phyloP scores from a whole-genome alignment of 2,329 filamentous ascomycete species.

The Whalleya microplaca region DNA sequence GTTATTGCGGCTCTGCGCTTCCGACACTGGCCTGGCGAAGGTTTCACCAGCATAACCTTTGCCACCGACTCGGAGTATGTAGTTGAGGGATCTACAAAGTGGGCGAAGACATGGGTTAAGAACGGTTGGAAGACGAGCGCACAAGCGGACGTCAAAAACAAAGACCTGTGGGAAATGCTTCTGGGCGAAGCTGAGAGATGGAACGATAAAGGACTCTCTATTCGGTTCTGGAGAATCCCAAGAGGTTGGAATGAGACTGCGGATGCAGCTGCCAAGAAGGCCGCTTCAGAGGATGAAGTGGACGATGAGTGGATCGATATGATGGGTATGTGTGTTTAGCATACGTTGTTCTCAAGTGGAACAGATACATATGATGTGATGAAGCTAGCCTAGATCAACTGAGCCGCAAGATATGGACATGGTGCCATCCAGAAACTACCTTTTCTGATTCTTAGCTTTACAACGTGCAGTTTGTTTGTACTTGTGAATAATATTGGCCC shows the following conservation, averaged over 20 bases:
- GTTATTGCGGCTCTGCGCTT: constrained; percentile 53
- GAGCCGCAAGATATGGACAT: too few relatives aligned
- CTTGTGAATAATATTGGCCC: too few relatives aligned
- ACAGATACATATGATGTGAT: too few relatives aligned
- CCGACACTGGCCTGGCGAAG: constrained; percentile 47
- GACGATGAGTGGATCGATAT: background rate
- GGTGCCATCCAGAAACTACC: too few relatives aligned
- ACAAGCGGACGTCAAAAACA: constrained; percentile 48
- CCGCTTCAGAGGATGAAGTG: constrained; percentile 1
- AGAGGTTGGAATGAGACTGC: constrained; percentile 47
- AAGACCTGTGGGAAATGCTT: constrained; percentile 56
- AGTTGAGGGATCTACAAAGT: constrained; percentile 48
- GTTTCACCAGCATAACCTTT: constrained; percentile 48
- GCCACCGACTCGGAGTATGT: constrained; percentile 60
- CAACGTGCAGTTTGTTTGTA: too few relatives aligned
- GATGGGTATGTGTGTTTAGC: background rate
- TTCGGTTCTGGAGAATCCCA: constrained; percentile 54
- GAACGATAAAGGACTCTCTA: constrained; percentile 34
- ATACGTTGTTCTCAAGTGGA: too few relatives aligned
- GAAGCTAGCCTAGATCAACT: too few relatives aligned
- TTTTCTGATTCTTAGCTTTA: too few relatives aligned
- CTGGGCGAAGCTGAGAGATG: constrained; percentile 44
- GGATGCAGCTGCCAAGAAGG: constrained; percentile 39
- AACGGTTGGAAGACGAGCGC: constrained; percentile 48
- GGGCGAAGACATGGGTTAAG: constrained; percentile 46